phyloP scores from a whole-genome alignment of 805 yeast species.

The Starmerella vaccinii region DNA sequence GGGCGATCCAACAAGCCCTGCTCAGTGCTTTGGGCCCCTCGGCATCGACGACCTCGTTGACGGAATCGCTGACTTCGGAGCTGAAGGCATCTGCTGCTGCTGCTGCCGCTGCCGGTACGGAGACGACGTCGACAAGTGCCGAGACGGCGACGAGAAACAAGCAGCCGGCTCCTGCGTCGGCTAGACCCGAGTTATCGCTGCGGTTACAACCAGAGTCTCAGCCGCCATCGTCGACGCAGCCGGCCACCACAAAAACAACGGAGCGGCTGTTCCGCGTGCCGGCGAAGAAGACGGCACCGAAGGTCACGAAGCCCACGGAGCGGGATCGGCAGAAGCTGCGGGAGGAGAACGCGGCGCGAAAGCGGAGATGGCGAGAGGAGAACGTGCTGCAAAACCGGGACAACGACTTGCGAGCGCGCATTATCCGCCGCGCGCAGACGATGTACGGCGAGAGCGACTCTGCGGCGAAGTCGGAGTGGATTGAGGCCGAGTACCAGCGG shows the following conservation, averaged over 20 bases:
- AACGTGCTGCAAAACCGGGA: conserved; percentile 76
- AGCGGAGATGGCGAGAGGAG: conserved; percentile 73
- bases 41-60: conserved; percentile 14
- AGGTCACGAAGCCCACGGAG: conserved; percentile 21
- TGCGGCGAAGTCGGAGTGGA: conserved; percentile 54
- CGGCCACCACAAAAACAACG: not conserved
- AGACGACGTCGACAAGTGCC: not conserved
- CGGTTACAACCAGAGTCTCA: not conserved
- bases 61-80: conserved; percentile 11
- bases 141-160: not conserved
- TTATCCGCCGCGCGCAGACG: conserved; percentile 57
- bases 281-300: conserved; percentile 2
- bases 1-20: conserved; percentile 27
- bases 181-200: not conserved
- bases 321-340: conserved; percentile 47
- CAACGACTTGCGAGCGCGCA: conserved; percentile 71
- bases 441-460: conserved; percentile 55
- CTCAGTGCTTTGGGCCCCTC: conserved; percentile 19
- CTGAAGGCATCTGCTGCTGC: not conserved
- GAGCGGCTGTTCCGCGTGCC: not conserved
- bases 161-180: not conserved
- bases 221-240: not conserved
- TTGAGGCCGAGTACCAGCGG: conserved; percentile 57
- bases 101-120: too few relatives aligned
- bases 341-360: conserved; percentile 62